A percentile compares a stretch with the other conserved stretches of the same genome.
Conservation (phyloP, 352 stramenopile genomes). For the Globisporangium rhizosaccharum region DNA sequence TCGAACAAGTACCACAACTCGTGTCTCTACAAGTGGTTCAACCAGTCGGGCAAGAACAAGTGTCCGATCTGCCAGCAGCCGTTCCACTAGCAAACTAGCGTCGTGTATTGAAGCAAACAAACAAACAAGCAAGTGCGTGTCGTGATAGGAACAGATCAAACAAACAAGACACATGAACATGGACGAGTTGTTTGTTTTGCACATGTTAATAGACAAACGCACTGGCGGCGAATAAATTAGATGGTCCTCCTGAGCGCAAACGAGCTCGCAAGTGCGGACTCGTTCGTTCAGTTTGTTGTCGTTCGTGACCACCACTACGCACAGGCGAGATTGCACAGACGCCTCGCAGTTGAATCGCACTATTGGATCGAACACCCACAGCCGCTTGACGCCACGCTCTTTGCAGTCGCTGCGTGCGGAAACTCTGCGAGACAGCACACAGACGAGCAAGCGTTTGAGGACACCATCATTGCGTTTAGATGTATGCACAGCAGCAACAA, state of each 20-base stretch:
- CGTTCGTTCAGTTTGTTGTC: too few species aligned
- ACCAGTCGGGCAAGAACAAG: slow-evolving; percentile 92
- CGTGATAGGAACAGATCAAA: not conserved
- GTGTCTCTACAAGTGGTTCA: slow-evolving; percentile 94
- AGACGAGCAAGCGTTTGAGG: not conserved
- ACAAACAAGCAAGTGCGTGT: not conserved
- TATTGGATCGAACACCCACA: slow-evolving; percentile 42
- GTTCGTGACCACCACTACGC: too few species aligned
- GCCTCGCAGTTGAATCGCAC: not conserved
- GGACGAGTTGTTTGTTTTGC: not conserved
- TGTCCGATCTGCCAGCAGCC: slow-evolving; percentile 91
- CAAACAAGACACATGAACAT: not conserved
- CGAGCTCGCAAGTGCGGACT: too few species aligned
- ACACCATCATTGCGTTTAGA: too few species aligned
- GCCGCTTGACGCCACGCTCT: slow-evolving; percentile 40
- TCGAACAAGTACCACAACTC: slow-evolving; percentile 92
- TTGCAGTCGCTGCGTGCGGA: slow-evolving; percentile 18
- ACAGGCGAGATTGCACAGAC: too few species aligned
- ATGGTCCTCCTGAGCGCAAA: not conserved
- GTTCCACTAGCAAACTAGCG: slow-evolving; percentile 40
- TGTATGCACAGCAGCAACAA: too few species aligned
- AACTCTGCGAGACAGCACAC: slow-evolving; percentile 17
- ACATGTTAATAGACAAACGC: not conserved
- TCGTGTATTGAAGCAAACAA: not conserved
- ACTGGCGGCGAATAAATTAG: slow-evolving; percentile 4